phyloP scores from a whole-genome alignment of 805 yeast species.

The Pichia californica region DNA sequence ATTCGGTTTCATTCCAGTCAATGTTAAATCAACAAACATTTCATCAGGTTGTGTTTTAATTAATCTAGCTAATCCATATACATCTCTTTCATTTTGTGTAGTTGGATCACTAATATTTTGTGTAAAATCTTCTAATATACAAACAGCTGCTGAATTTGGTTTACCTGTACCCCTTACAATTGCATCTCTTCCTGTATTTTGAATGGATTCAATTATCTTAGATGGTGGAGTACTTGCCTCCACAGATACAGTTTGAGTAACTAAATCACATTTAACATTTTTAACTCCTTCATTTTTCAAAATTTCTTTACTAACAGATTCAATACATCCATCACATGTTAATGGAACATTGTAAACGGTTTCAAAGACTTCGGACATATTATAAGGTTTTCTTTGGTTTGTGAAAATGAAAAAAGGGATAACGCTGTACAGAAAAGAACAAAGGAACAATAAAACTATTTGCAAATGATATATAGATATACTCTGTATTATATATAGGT shows the following conservation, averaged over 20 bases:
- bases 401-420: too few relatives aligned
- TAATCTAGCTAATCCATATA: slow-evolving; percentile 81
- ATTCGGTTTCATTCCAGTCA: slow-evolving; percentile 55
- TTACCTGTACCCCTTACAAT: slow-evolving; percentile 87
- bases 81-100: slow-evolving; percentile 38
- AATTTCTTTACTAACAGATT: slow-evolving; percentile 51
- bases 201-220: slow-evolving; percentile 58
- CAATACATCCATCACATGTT: slow-evolving; percentile 70
- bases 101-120: slow-evolving; percentile 18
- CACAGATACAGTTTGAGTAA: slow-evolving; percentile 57
- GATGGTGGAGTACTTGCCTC: slow-evolving; percentile 75
- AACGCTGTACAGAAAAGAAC: too few relatives aligned
- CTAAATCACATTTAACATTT: slow-evolving; percentile 49
- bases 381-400: not conserved
- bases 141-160: slow-evolving; percentile 85
- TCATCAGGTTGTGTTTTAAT: slow-evolving; percentile 55
- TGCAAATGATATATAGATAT: too few relatives aligned
- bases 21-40: slow-evolving; percentile 65
- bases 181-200: slow-evolving; percentile 76
- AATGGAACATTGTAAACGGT: slow-evolving; percentile 83
- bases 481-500: too few relatives aligned
- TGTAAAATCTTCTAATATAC: slow-evolving; percentile 72
- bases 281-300: slow-evolving; percentile 43
- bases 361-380: slow-evolving; percentile 9
- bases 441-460: not conserved